These are phyloP conservation scores for Ensete ventricosum DNA, from an alignment of 176 grass and related monocot species.

Conservation along the genomic window DNA sequence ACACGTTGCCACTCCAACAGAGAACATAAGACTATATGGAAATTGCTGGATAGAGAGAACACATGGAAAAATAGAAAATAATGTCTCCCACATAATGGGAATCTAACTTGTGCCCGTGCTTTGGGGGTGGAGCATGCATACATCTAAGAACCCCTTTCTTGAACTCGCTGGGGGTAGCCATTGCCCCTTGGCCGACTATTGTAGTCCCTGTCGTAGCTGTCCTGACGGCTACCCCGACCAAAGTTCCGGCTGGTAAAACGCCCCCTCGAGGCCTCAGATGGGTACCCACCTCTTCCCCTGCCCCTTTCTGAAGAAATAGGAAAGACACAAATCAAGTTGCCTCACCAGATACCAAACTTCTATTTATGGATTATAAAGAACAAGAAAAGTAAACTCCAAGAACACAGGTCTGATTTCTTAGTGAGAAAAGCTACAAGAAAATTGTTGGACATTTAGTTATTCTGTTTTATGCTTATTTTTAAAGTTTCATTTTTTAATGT, in stretches of 20 bases:
- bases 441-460: too few relatives aligned
- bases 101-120: constrained; percentile 14
- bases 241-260: constrained; percentile 38
- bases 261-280: constrained; percentile 20
- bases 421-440: too few relatives aligned
- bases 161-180: constrained; percentile 29
- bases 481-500: too few relatives aligned
- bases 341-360: neutral
- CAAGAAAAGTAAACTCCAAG: neutral
- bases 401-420: too few relatives aligned
- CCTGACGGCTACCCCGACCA: constrained; percentile 13
- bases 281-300: constrained; percentile 29
- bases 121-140: constrained; percentile 10
- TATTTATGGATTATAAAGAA: neutral
- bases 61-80: neutral
- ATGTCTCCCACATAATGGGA: neutral
- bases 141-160: constrained; percentile 53
- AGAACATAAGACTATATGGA: neutral
- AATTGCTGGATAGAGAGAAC: neutral
- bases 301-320: constrained; percentile 40
- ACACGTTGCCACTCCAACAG: neutral
- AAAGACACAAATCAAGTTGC: neutral
- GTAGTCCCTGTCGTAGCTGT: constrained; percentile 33
- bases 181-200: constrained; percentile 40
- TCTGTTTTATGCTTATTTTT: too few relatives aligned